Evolutionary conservation across 805 yeast species (phyloP), one percentile per base, ranked within the genome.

Genomic region (Monosporozyma servazzii): DNA sequence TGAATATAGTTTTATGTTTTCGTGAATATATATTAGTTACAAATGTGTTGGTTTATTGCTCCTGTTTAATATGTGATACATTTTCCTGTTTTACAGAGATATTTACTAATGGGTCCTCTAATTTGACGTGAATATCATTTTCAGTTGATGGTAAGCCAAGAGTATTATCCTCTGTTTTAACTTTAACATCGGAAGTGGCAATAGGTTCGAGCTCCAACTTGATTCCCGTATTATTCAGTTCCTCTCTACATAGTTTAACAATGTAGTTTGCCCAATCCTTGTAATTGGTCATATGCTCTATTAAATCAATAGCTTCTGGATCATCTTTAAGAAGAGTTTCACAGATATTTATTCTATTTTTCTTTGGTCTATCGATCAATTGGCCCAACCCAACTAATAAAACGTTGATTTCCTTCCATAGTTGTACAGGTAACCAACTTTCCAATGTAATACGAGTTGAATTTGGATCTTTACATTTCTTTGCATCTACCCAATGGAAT

Each of bases 311-410:
- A 2, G 43, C 25, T n/a, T 44, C 44, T 7, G 39, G 45, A 23
- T 37, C 41, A 18, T 37, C 41, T 18, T 37, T 37, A 5, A 37
- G 23, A 2, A 44, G 17, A 21, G 43, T 42, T 13, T 25, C 33
- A 46, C 54, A 52, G 1, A 50, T 5, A 10, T 48, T 30, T 44
- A 50, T 48, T 29, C 40, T 37, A 47, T 74, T 68, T 4, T 82
- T 81, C 50, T 83, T 74, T 0, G 96, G 86, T 9, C 81, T 76
- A 63, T 97, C 90, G 2, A 90, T 76, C 0, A 84, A 82, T 65
- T 90, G 98, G 11, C 98, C 98, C 72, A 89, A 90, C 3, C 98
- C 97, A 8, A 90, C 98, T 6, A 91, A 67, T 9, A 85, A 66
- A 1, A 95, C 95, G 64, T 90, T 90, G 41, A 91, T 81, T 51